A percentile compares a stretch with the other conserved stretches of the same genome.
These are phyloP conservation scores for Camptophora hylomeconis DNA, from an alignment of 2,329 filamentous ascomycete species.

Conservation along the genomic window DNA sequence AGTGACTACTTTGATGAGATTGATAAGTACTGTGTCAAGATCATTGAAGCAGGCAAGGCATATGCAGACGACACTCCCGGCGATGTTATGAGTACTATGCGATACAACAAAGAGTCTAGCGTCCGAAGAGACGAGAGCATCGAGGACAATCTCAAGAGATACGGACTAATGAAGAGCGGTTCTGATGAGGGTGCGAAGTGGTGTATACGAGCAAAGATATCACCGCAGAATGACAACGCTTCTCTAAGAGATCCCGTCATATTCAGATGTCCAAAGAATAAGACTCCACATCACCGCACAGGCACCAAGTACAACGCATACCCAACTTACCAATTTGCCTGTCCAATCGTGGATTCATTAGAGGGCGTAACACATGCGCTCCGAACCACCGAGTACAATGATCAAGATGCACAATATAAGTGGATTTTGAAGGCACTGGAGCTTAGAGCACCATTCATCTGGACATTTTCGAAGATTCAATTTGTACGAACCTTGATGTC, in stretches of 20 bases:
- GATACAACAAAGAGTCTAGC: conserved; percentile 72
- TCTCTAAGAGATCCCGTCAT: conserved; percentile 94
- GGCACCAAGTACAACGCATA: conserved; percentile 54
- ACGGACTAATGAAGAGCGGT: conserved; percentile 87
- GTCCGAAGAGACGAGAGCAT: conserved; percentile 63
- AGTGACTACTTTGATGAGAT: conserved; percentile 92
- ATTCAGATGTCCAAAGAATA: conserved; percentile 68
- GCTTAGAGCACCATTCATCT: conserved; percentile 34
- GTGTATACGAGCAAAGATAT: conserved; percentile 93
- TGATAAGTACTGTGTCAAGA: conserved; percentile 69
- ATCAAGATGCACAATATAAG: conserved; percentile 38
- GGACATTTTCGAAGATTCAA: conserved; percentile 41
- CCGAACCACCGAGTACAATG: conserved; percentile 48
- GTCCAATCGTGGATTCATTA: conserved; percentile 48
- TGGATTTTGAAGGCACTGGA: conserved; percentile 37
- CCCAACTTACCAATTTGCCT: conserved; percentile 54
- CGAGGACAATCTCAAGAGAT: conserved; percentile 74
- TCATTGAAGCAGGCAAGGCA: conserved; percentile 76
- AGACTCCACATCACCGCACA: conserved; percentile 48
- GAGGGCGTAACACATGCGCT: conserved; percentile 54
- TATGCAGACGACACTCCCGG: conserved; percentile 92
- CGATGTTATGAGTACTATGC: conserved; percentile 73
- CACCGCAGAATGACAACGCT: conserved; percentile 83
- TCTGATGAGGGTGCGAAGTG: conserved; percentile 66
- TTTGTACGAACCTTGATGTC: conserved; percentile 38